phyloP scores from a whole-genome alignment of 768 basidiomycete species.

The Clitopilus hobsonii region DNA sequence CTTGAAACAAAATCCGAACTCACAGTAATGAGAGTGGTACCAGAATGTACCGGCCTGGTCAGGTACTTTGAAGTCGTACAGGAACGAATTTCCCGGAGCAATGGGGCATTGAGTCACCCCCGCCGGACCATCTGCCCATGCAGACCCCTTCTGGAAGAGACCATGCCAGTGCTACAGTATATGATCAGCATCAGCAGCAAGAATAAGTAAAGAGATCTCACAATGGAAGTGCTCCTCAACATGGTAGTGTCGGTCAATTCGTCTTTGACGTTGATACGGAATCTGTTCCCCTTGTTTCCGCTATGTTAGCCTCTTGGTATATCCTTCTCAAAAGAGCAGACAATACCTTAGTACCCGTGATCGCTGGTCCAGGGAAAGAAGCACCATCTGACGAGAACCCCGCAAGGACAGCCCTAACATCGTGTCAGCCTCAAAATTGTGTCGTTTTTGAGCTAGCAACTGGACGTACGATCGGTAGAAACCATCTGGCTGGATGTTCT shows the following conservation, averaged over 20 bases:
- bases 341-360: conserved; percentile 21
- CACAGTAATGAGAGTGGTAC: conserved; percentile 2
- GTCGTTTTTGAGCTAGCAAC: background rate
- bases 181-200: background rate
- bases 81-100: conserved; percentile 22
- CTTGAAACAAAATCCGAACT: background rate
- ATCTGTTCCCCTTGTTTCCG: conserved; percentile 23
- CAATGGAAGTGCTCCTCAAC: conserved; percentile 31
- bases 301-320: too few species aligned
- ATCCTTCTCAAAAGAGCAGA: background rate
- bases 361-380: conserved; percentile 34
- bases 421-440: background rate
- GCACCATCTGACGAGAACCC: background rate
- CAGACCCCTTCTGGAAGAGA: conserved; percentile 3
- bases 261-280: conserved; percentile 36
- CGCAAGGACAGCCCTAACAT: background rate
- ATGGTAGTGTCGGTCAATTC: conserved; percentile 34
- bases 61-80: conserved; percentile 23
- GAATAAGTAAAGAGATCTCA: conserved; percentile 4
- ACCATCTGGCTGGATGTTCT: conserved; percentile 2
- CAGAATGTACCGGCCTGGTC: conserved; percentile 30
- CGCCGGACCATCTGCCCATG: conserved; percentile 5
- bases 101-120: conserved; percentile 32
- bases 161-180: conserved; percentile 3
- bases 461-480: background rate